A percentile compares a stretch with the other conserved stretches of the same genome.
phyloP scores from a whole-genome alignment of 257 asterid genomes.

The Ajuga chamaepitys region DNA sequence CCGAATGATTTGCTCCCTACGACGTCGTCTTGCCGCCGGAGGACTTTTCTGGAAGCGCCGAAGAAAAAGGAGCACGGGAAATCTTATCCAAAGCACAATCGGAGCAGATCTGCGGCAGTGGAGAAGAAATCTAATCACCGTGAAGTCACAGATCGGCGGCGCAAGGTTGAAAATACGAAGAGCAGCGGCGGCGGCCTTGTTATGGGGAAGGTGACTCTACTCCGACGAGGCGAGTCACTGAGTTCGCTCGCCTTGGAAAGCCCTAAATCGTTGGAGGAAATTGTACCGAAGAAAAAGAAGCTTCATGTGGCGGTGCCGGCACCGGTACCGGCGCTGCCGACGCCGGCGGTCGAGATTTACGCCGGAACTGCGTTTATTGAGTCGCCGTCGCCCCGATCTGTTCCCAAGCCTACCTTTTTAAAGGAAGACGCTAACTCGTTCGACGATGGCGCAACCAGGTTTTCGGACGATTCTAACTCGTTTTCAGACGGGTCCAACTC shows the following conservation, averaged over 20 bases:
- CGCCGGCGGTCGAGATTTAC: conserved; percentile 13
- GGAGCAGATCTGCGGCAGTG: conserved; percentile 12
- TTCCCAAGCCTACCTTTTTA: conserved; percentile 38
- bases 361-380: conserved; percentile 33
- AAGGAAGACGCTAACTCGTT: too few species aligned
- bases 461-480: too few species aligned
- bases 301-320: conserved; percentile 4
- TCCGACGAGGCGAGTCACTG: conserved; percentile 45
- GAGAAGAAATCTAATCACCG: conserved; percentile 14
- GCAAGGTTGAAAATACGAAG: background rate
- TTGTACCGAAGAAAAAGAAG: conserved; percentile 22
- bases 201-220: conserved; percentile 20
- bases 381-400: conserved; percentile 31
- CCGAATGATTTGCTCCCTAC: conserved; percentile 5
- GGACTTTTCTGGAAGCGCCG: background rate
- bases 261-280: conserved; percentile 9
- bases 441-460: conserved; percentile 33
- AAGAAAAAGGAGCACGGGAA: conserved; percentile 2
- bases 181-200: conserved; percentile 1
- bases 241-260: conserved; percentile 32
- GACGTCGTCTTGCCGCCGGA: conserved; percentile 20
- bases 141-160: background rate
- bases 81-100: conserved; percentile 8
- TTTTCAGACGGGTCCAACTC: too few species aligned
- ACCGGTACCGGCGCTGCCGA: conserved; percentile 13